A percentile compares a stretch with the other conserved stretches of the same genome.
Evolutionary conservation across 2,329 filamentous ascomycete species (phyloP).

Genomic region (Endothia cerciana): DNA sequence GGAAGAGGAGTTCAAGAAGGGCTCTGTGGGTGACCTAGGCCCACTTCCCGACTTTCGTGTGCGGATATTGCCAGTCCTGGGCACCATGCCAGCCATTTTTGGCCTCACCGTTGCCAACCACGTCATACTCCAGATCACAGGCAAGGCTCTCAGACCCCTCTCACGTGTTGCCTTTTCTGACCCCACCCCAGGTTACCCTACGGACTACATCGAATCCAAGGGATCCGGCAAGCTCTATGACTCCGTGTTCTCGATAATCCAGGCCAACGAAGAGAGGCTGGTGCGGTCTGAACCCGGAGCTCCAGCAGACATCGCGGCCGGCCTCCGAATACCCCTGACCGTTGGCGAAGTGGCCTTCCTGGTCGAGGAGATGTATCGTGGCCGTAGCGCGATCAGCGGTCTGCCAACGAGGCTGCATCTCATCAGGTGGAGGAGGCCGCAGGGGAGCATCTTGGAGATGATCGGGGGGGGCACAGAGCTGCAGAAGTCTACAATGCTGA

Average conservation of each 20-base stretch:
- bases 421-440: slow-evolving; percentile 77
- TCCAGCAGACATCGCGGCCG: slow-evolving; percentile 58
- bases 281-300: slow-evolving; percentile 55
- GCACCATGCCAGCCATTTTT: slow-evolving; percentile 97
- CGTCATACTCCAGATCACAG: slow-evolving; percentile 77
- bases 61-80: slow-evolving; percentile 90
- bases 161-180: not conserved
- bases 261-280: slow-evolving; percentile 78
- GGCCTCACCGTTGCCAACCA: slow-evolving; percentile 92
- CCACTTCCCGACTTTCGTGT: slow-evolving; percentile 92
- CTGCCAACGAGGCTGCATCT: slow-evolving; percentile 78
- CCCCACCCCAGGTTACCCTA: slow-evolving; percentile 68
- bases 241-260: slow-evolving; percentile 73
- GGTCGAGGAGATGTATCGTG: slow-evolving; percentile 85
- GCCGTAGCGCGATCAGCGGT: slow-evolving; percentile 81
- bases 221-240: slow-evolving; percentile 92
- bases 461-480: slow-evolving; percentile 69
- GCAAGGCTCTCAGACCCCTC: slow-evolving; percentile 35
- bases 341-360: slow-evolving; percentile 84
- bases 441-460: slow-evolving; percentile 57
- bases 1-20: slow-evolving; percentile 87
- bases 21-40: slow-evolving; percentile 81
- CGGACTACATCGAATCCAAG: slow-evolving; percentile 81
- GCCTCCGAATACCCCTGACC: slow-evolving; percentile 79
- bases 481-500: slow-evolving; percentile 76